These are phyloP conservation scores for Cinnamomum micranthum DNA, from an alignment of 164 flowering plant genomes.

Conservation along the genomic window DNA sequence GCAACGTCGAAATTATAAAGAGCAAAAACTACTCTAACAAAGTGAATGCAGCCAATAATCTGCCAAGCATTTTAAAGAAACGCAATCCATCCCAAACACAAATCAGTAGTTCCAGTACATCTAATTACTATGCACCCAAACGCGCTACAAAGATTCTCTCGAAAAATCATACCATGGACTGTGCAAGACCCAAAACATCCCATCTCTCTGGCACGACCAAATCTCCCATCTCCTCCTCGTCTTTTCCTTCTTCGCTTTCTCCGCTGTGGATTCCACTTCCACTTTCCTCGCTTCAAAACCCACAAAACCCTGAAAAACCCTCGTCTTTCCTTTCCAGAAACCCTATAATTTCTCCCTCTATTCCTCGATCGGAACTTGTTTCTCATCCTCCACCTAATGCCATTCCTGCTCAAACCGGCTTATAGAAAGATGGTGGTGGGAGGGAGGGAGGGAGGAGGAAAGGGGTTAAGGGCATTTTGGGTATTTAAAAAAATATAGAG, in stretches of 20 bases:
- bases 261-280: slow-evolving; percentile 8
- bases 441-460: no score
- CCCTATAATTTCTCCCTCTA: neutral
- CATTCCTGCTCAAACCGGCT: neutral
- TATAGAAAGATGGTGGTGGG: no score
- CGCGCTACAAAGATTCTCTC: no score
- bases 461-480: no score
- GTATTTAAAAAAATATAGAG: no score
- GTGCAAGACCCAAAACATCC: slow-evolving; percentile 94
- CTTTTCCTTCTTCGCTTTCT: slow-evolving; percentile 27
- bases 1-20: no score
- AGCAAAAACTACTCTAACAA: no score
- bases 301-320: slow-evolving; percentile 4
- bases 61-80: no score
- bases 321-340: neutral
- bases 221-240: slow-evolving; percentile 12
- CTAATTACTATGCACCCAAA: no score
- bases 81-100: no score
- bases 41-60: no score
- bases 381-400: neutral
- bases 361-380: neutral
- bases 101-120: no score
- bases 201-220: slow-evolving; percentile 48
- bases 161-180: slow-evolving; percentile 66
- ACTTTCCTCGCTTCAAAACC: neutral